Conservation (phyloP, 2,329 filamentous ascomycete species). For the Elsinoe batatas region DNA sequence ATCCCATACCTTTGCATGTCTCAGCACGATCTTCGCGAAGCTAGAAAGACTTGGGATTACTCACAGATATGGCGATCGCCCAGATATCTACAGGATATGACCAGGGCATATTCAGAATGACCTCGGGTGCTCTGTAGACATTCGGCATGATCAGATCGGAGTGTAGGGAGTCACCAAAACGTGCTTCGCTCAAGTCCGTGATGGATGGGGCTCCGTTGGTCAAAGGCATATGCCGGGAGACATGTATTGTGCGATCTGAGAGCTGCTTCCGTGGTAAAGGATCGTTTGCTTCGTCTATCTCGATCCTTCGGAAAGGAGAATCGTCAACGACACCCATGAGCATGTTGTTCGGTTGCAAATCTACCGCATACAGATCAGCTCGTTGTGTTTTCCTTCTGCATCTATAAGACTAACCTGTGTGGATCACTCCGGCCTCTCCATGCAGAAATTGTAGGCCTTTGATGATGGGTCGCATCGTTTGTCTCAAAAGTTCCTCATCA, state of each 20-base stretch:
- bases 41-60: constrained; percentile 13
- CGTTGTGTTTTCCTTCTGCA: too few species aligned
- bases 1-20: constrained; percentile 27
- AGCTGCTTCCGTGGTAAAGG: constrained; percentile 28
- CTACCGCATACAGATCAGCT: constrained; percentile 17
- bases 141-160: constrained; percentile 27
- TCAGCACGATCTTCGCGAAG: not conserved
- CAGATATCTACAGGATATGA: constrained; percentile 31
- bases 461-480: constrained; percentile 22
- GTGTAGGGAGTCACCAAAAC: constrained; percentile 24
- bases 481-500: constrained; percentile 15
- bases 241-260: constrained; percentile 23
- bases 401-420: constrained; percentile 20
- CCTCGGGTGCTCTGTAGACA: constrained; percentile 30
- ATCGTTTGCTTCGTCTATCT: constrained; percentile 25
- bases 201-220: constrained; percentile 26
- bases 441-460: constrained; percentile 22
- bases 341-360: constrained; percentile 31
- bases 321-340: constrained; percentile 27
- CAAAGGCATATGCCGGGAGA: constrained; percentile 27
- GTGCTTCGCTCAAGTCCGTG: constrained; percentile 31
- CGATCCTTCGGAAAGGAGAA: constrained; percentile 25
- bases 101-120: constrained; percentile 30
- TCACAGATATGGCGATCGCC: constrained; percentile 30
- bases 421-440: constrained; percentile 21